A percentile compares a stretch with the other conserved stretches of the same genome.
These are phyloP conservation scores for Balansia obtecta DNA, from an alignment of 2,329 filamentous ascomycete genomes.

Conservation along the genomic window DNA sequence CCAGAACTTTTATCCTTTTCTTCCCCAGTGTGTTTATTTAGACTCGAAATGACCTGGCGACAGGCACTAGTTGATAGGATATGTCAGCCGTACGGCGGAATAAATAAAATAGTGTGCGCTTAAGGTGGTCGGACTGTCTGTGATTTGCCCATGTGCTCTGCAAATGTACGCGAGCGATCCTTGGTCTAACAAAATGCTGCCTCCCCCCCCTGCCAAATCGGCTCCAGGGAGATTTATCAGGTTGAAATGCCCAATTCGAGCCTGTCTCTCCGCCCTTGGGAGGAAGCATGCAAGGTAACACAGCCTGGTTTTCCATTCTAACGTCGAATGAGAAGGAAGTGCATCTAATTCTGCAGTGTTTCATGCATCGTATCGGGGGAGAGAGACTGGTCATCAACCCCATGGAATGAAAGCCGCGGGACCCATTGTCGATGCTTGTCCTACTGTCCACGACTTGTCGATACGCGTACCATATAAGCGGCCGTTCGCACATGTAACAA, in stretches of 20 bases:
- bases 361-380: not conserved
- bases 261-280: not conserved
- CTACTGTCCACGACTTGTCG: not conserved
- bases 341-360: not conserved
- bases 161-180: no score
- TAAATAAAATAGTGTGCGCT: not conserved
- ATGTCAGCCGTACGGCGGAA: no score
- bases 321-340: not conserved
- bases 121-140: not conserved
- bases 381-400: not conserved
- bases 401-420: not conserved
- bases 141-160: no score
- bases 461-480: not conserved
- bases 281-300: not conserved
- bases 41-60: not conserved
- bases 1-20: not conserved
- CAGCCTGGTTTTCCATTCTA: not conserved
- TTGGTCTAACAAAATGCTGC: not conserved
- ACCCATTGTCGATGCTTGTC: not conserved
- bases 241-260: not conserved
- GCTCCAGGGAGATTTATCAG: not conserved
- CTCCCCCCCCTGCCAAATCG: not conserved
- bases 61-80: not conserved
- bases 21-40: not conserved
- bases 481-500: not conserved